phyloP scores from a whole-genome alignment of 2,329 filamentous ascomycete genomes.

The Pseudogymnoascus sp. region DNA sequence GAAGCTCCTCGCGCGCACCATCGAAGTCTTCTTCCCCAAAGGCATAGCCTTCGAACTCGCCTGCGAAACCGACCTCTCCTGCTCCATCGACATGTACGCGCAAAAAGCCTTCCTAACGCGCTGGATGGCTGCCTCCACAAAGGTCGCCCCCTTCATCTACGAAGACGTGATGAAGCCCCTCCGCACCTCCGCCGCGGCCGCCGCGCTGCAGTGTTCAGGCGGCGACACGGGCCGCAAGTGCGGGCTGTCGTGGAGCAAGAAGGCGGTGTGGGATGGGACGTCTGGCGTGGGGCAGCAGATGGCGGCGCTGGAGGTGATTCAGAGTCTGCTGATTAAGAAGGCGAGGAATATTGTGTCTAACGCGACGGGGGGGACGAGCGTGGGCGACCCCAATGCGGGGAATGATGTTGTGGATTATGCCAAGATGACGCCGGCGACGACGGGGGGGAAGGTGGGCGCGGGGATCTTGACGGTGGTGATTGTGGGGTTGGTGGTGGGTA shows the following conservation, averaged over 20 bases:
- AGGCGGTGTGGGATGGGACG: conserved; percentile 48
- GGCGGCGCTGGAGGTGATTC: conserved; percentile 57
- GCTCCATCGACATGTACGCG: conserved; percentile 54
- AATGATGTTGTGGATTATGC: conserved; percentile 12
- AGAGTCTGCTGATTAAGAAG: conserved; percentile 31
- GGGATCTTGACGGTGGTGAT: conserved; percentile 34
- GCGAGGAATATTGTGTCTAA: conserved; percentile 31
- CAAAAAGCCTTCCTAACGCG: conserved; percentile 57
- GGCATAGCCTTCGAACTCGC: conserved; percentile 57
- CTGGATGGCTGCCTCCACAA: conserved; percentile 54
- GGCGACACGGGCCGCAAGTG: conserved; percentile 52
- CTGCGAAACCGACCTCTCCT: conserved; percentile 53
- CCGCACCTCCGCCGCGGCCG: conserved; percentile 44
- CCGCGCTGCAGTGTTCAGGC: conserved; percentile 50
- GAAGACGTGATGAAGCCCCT: conserved; percentile 46
- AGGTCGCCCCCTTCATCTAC: conserved; percentile 55
- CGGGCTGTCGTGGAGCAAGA: conserved; percentile 51
- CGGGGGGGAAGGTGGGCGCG: conserved; percentile 36
- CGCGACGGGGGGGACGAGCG: conserved; percentile 39
- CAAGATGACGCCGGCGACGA: conserved; percentile 24
- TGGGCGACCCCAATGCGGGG: conserved; percentile 22
- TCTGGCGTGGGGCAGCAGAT: conserved; percentile 65
- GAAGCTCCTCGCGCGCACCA: conserved; percentile 44
- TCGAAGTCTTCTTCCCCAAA: conserved; percentile 48
- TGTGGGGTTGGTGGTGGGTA: neutral